A percentile compares a stretch with the other conserved stretches of the same genome.
These are phyloP conservation scores for Paramyrothecium roridum DNA, from an alignment of 2,329 filamentous ascomycete species.

Conservation along the genomic window DNA sequence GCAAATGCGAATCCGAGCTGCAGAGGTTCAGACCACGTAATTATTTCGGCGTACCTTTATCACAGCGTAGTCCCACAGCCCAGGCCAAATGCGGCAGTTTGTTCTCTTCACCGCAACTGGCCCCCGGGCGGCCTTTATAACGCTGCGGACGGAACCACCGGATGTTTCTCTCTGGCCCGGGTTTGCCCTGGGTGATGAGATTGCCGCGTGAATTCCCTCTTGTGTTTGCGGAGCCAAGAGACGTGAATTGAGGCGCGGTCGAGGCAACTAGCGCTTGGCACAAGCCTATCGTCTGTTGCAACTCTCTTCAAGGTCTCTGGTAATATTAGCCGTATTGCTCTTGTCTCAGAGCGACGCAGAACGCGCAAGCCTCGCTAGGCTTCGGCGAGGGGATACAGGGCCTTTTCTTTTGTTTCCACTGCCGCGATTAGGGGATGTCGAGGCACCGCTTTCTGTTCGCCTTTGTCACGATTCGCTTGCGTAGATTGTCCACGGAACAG, in stretches of 20 bases:
- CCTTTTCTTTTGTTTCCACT: too few species aligned
- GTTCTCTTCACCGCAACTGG: background rate
- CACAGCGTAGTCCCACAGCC: background rate
- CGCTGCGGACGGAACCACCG: background rate
- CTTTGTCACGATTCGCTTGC: too few species aligned
- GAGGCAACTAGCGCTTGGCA: background rate
- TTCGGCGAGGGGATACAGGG: too few species aligned
- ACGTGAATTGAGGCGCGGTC: background rate
- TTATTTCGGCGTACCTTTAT: background rate
- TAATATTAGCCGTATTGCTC: too few species aligned
- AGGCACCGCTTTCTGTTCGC: too few species aligned
- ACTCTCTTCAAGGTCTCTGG: too few species aligned
- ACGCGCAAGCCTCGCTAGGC: too few species aligned
- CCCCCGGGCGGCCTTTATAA: background rate
- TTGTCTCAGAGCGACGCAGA: too few species aligned
- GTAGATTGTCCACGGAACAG: too few species aligned
- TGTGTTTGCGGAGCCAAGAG: background rate
- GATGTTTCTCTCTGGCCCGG: background rate
- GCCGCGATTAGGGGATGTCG: too few species aligned
- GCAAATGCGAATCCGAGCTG: background rate
- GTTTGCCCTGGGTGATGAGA: background rate
- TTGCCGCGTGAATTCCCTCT: background rate
- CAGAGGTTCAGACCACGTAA: background rate
- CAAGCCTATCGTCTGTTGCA: background rate
- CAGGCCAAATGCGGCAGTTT: background rate